Evolutionary conservation across 768 basidiomycete genomes (phyloP).

Genomic region (Daedalea quercina): DNA sequence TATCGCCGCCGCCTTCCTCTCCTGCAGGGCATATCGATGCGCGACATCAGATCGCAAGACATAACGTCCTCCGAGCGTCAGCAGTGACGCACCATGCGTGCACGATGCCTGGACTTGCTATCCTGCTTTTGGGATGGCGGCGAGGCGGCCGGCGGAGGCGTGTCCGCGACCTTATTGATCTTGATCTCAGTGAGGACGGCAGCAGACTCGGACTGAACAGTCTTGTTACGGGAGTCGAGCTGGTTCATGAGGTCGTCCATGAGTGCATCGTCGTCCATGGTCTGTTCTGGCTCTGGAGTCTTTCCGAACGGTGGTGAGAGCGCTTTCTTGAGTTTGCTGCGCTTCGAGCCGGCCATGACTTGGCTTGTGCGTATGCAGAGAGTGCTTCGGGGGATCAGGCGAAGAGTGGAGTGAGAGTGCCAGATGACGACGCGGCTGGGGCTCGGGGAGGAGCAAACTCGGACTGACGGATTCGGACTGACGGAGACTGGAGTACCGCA

Average conservation of each 20-base stretch:
- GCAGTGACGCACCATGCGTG: slow-evolving; percentile 50
- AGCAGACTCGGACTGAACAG: slow-evolving; percentile 43
- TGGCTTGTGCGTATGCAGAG: neutral
- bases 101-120: slow-evolving; percentile 56
- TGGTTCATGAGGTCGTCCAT: slow-evolving; percentile 74
- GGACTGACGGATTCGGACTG: neutral
- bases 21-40: slow-evolving; percentile 37
- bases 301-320: slow-evolving; percentile 21
- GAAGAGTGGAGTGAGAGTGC: neutral
- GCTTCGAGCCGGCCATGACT: slow-evolving; percentile 23
- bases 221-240: slow-evolving; percentile 57
- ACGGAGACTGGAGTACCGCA: neutral
- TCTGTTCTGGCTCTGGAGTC: slow-evolving; percentile 23
- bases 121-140: slow-evolving; percentile 35
- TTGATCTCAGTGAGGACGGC: slow-evolving; percentile 43
- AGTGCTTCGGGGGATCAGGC: neutral
- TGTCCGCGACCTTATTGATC: slow-evolving; percentile 23
- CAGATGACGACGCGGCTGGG: neutral
- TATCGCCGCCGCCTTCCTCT: slow-evolving; percentile 62
- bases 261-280: slow-evolving; percentile 52
- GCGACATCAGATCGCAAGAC: neutral
- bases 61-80: neutral
- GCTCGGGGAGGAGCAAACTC: neutral
- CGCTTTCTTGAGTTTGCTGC: slow-evolving; percentile 50
- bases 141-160: slow-evolving; percentile 8